Percentiles rank a stretch among this genome's conserved stretches.
phyloP scores from a whole-genome alignment of 345 rosid genomes.

The Combretum micranthum region DNA sequence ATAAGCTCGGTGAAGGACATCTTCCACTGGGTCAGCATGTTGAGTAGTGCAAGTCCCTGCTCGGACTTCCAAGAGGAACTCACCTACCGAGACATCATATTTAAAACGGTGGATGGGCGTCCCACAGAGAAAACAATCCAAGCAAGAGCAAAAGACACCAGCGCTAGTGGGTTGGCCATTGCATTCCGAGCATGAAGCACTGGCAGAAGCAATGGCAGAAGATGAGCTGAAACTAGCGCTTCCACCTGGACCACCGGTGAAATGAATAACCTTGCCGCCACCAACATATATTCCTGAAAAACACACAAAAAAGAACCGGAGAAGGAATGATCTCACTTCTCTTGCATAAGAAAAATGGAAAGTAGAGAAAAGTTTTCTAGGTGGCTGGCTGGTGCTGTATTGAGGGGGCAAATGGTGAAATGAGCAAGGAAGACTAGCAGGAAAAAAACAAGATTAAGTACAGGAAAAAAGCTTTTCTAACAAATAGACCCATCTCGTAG shows the following conservation, averaged over 20 bases:
- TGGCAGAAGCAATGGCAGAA: too few relatives aligned
- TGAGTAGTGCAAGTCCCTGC: slow-evolving; percentile 82
- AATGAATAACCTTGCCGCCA: slow-evolving; percentile 63
- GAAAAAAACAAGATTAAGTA: too few relatives aligned
- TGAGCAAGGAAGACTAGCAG: too few relatives aligned
- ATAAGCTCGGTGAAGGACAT: slow-evolving; percentile 48
- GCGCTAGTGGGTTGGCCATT: slow-evolving; percentile 32
- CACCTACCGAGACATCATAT: slow-evolving; percentile 35
- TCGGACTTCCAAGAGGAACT: slow-evolving; percentile 51
- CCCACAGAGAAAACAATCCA: slow-evolving; percentile 67
- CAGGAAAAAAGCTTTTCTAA: too few relatives aligned
- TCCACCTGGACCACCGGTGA: slow-evolving; percentile 68
- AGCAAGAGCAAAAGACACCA: slow-evolving; percentile 61
- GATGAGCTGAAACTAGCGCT: slow-evolving; percentile 40
- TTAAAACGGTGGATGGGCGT: slow-evolving; percentile 51
- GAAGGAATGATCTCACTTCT: too few relatives aligned
- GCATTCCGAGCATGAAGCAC: slow-evolving; percentile 48
- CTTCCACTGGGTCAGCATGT: slow-evolving; percentile 43
- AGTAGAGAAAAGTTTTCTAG: too few relatives aligned
- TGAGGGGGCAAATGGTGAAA: too few relatives aligned
- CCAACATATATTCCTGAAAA: slow-evolving; percentile 63
- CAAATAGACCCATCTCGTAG: too few relatives aligned
- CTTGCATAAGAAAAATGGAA: too few relatives aligned
- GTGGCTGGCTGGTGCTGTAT: too few relatives aligned
- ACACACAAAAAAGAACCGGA: neutral